These are phyloP conservation scores for Boechera divaricarpa DNA, from an alignment of 345 rosid genomes.

Conservation along the genomic window DNA sequence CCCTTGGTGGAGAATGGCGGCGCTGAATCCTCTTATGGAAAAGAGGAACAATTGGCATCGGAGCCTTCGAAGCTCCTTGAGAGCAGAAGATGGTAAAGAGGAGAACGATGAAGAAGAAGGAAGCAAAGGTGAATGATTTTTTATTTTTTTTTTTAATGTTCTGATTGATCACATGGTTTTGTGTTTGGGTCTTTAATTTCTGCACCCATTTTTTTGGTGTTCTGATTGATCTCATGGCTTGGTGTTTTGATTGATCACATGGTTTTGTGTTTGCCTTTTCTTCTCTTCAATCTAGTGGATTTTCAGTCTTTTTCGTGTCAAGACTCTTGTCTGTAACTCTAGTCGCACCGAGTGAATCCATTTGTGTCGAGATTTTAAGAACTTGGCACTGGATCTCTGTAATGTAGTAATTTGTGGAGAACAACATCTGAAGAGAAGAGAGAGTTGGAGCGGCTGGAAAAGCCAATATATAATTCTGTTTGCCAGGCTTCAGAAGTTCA, in stretches of 20 bases:
- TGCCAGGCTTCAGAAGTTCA: constrained; percentile 98
- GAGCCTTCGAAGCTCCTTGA: constrained; percentile 45
- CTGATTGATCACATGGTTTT: constrained; percentile 13
- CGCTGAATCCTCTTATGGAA: constrained; percentile 42
- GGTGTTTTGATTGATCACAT: too few relatives aligned
- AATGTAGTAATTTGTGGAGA: constrained; percentile 87
- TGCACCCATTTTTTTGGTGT: constrained; percentile 9
- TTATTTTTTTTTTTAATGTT: not conserved
- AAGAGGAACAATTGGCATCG: constrained; percentile 34
- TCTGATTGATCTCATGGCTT: not conserved
- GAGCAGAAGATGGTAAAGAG: constrained; percentile 47
- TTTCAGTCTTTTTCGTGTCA: not conserved
- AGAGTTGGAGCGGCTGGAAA: constrained; percentile 83
- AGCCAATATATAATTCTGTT: constrained; percentile 86
- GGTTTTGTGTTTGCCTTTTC: not conserved
- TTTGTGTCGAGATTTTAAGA: not conserved
- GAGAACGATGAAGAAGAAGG: constrained; percentile 62
- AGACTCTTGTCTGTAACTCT: not conserved
- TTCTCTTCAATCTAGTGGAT: not conserved
- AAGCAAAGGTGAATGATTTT: constrained; percentile 52
- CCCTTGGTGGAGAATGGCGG: constrained; percentile 44
- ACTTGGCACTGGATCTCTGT: constrained; percentile 22
- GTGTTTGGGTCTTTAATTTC: not conserved
- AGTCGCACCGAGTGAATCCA: not conserved
- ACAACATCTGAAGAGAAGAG: constrained; percentile 95